Base-by-base conservation (phyloP, 2,329 filamentous ascomycete species). In the Paraphaeosphaeria minitans region DNA sequence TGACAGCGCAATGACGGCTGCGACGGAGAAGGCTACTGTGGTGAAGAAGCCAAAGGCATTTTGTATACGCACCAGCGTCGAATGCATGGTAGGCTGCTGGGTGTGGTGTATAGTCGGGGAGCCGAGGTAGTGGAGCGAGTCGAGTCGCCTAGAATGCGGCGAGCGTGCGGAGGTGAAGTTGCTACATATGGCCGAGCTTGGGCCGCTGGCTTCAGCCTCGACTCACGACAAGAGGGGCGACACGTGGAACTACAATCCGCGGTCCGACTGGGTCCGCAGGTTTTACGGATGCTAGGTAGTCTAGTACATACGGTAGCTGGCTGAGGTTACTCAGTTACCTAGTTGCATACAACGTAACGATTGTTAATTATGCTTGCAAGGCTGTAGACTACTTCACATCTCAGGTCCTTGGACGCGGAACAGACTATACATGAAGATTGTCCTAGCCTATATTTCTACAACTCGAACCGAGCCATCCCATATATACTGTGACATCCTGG, bases 1-100 rank as follows among this genome's bases (percentile, higher is more conserved):
- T 41, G 92, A 93, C 52, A 90, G 81, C 49, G 94, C 93, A 68
- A 97, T 91, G 58, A 96, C 80, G 55, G 85, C 86, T 53, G 88
- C 93, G 55, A 97, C 85, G 58, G 86, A 86, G 74, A 96, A 95
- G 57, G 90, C 89, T 64, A 97, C 93, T 27, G 93, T 96, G 19
- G 95, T 98, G 84, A 98, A 97, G 87, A 96, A 97, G 78, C 95
- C 93, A 77, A 99, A 99, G 77, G 93, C 89, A 80, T 92, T 94
- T 79, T 99, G 95, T 66, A 89, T 78, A 67, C 95, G 91, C 63
- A 91, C 92, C 50, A 96, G 80, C 48, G 90, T 86, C 74, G 92
- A 96, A 80, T 97, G 89, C 95, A 99, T 98, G 39, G 47, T 71
- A 65, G 58, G 55, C n/a, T 31, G 39, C 19, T 5, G 39, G 27